Evolutionary conservation across 2,329 filamentous ascomycete genomes (phyloP).

Genomic region (Fusarium torulosum): DNA sequence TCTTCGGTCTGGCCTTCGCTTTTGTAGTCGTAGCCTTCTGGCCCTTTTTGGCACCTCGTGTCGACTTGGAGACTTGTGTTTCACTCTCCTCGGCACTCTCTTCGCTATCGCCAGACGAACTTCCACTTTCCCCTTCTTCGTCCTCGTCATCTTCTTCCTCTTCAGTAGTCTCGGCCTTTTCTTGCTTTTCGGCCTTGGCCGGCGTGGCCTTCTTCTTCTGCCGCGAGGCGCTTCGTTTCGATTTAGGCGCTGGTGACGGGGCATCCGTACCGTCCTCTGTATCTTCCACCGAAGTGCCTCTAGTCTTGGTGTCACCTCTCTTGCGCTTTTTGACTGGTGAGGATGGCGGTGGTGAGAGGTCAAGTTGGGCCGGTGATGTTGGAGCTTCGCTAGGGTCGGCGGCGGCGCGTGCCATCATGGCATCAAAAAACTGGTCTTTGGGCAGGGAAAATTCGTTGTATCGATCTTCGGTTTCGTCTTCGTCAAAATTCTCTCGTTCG

Average conservation of each 20-base stretch:
- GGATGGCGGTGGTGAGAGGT: constrained; percentile 53
- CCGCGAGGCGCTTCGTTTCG: constrained; percentile 58
- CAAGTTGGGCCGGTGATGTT: constrained; percentile 60
- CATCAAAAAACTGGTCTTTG: constrained; percentile 57
- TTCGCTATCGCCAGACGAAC: constrained; percentile 52
- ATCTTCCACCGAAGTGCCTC: constrained; percentile 61
- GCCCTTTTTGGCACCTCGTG: constrained; percentile 53
- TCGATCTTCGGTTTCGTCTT: constrained; percentile 68
- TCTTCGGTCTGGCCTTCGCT: constrained; percentile 51
- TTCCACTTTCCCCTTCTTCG: constrained; percentile 55
- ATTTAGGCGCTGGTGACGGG: constrained; percentile 52
- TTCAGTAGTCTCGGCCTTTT: constrained; percentile 52
- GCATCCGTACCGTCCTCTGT: constrained; percentile 61
- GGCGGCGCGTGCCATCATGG: constrained; percentile 60
- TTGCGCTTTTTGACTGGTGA: constrained; percentile 60
- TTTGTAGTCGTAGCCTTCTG: constrained; percentile 45
- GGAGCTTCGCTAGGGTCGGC: constrained; percentile 62
- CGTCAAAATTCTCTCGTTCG: constrained; percentile 80
- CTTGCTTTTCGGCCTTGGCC: constrained; percentile 55
- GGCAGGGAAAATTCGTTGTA: constrained; percentile 77
- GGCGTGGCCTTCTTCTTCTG: constrained; percentile 61
- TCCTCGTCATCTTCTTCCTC: constrained; percentile 55
- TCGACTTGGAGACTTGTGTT: constrained; percentile 55
- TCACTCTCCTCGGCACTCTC: constrained; percentile 54
- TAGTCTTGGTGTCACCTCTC: constrained; percentile 57